phyloP scores from a whole-genome alignment of 2,329 filamentous ascomycete genomes.

The Fonsecaea pugnacius region DNA sequence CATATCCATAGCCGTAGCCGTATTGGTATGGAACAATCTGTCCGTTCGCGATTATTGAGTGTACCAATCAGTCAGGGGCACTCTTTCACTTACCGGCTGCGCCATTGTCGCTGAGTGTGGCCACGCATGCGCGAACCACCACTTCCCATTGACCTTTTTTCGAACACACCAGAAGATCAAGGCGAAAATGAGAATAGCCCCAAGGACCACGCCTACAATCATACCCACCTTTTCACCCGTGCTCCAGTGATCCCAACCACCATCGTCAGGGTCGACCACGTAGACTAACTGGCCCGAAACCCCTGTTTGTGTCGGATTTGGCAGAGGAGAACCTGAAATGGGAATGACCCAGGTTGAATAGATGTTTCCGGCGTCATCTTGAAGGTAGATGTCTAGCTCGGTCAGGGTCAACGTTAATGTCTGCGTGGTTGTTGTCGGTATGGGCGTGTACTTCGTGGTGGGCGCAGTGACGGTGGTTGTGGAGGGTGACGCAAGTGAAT shows the following conservation, averaged over 20 bases:
- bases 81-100: not conserved
- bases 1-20: constrained; percentile 18
- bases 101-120: constrained; percentile 13
- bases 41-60: constrained; percentile 25
- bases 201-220: constrained; percentile 38
- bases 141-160: constrained; percentile 26
- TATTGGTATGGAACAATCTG: constrained; percentile 21
- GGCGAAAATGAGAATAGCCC: constrained; percentile 36
- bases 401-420: constrained; percentile 31
- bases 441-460: constrained; percentile 28
- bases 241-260: constrained; percentile 39
- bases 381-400: constrained; percentile 34
- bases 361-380: constrained; percentile 25
- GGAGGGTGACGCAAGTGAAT: constrained; percentile 11
- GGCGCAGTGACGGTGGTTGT: not conserved
- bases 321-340: constrained; percentile 8
- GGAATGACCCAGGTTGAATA: constrained; percentile 32
- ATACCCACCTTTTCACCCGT: constrained; percentile 39
- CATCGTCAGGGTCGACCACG: constrained; percentile 23
- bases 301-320: constrained; percentile 1
- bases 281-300: constrained; percentile 17
- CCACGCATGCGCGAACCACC: constrained; percentile 34
- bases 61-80: constrained; percentile 13
- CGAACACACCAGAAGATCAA: constrained; percentile 30
- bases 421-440: constrained; percentile 10